These are phyloP conservation scores for Salix arbutifolia DNA, from an alignment of 345 rosid species.

Conservation along the genomic window DNA sequence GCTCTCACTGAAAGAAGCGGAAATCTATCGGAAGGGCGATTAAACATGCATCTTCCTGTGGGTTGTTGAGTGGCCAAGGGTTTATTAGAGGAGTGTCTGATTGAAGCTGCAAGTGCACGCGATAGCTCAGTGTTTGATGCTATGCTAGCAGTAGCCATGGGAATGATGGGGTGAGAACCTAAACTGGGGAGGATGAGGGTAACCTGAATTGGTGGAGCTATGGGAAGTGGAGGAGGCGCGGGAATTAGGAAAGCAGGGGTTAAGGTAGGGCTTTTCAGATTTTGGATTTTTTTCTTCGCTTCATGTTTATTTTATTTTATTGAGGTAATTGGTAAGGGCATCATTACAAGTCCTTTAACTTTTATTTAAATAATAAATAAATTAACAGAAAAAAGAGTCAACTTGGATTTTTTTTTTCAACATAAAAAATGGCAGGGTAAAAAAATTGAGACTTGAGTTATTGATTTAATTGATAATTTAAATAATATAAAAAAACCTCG, in stretches of 20 bases:
- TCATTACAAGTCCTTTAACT: too few relatives aligned
- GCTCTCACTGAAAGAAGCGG: neutral
- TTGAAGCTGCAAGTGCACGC: constrained; percentile 1
- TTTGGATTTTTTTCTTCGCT: neutral
- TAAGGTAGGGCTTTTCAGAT: neutral
- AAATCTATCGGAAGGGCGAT: neutral
- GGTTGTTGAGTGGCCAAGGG: neutral
- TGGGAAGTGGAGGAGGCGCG: neutral
- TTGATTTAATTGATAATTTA: too few relatives aligned
- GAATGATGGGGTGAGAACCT: neutral
- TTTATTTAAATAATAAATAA: too few relatives aligned
- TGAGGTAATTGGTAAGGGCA: too few relatives aligned
- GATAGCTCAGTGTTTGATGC: constrained; percentile 6
- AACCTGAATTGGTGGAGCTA: neutral
- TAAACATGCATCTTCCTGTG: neutral
- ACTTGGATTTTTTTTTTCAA: too few relatives aligned
- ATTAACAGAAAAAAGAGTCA: too few relatives aligned
- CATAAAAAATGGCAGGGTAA: too few relatives aligned
- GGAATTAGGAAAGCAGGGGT: neutral
- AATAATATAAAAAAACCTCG: too few relatives aligned
- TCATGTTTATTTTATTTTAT: too few relatives aligned
- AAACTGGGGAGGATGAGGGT: neutral
- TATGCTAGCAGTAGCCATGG: constrained; percentile 4
- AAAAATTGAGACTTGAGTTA: too few relatives aligned
- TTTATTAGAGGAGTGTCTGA: neutral